Base-by-base conservation (phyloP, 163 green algal species). In the Scenedesmus sp. region DNA sequence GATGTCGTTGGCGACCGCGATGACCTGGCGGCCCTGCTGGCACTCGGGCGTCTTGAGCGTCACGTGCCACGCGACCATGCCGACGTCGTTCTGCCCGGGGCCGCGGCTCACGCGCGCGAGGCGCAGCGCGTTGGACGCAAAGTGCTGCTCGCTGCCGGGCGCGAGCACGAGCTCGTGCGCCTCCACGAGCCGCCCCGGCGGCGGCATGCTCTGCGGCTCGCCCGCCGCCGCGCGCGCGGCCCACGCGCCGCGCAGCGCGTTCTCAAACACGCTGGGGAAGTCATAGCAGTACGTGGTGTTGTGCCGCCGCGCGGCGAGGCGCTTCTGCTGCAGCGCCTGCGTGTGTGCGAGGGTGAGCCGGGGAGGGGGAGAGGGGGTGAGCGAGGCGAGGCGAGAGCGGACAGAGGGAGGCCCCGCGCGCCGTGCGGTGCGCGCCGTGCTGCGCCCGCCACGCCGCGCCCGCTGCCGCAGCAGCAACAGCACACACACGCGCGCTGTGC, bases 1-100 rank as follows among this genome's bases (percentile, higher is more conserved):
- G 86, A 98, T 97, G 88, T 99, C 96, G 75, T 98, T 99, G 48
- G 95, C 92, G n/a, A 99, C 88, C 20, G 94, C 93, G 6, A 99
- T 87, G 5, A 97, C 83, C 76, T 75, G 62, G 14, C 92, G 60
- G 18, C 93, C 93, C 65, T 92, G 84, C 18, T 93, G 92, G 83
- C 87, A 94, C 81, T 98, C 94, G 17, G 94, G 95, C 11, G 95
- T 97, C 48, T 85, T 78, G 51, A 99, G 85, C 3, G 87, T 93
- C 63, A 97, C 84, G 14, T 87, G 66, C 95, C 95, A 99, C 18
- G 89, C 92, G 18, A 98, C 93, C 82, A 99, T 96, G 70, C 95
- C 96, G 29, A 95, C 82, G 63, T 92, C 85, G 78, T 96, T 96
- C 64, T 54, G 50, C 17, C 87, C 88, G 10, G 87, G 60, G 26